Evolutionary conservation across 345 rosid genomes (phyloP), one percentile per base, ranked within the genome.

Genomic region (Eucalyptus viminalis): DNA sequence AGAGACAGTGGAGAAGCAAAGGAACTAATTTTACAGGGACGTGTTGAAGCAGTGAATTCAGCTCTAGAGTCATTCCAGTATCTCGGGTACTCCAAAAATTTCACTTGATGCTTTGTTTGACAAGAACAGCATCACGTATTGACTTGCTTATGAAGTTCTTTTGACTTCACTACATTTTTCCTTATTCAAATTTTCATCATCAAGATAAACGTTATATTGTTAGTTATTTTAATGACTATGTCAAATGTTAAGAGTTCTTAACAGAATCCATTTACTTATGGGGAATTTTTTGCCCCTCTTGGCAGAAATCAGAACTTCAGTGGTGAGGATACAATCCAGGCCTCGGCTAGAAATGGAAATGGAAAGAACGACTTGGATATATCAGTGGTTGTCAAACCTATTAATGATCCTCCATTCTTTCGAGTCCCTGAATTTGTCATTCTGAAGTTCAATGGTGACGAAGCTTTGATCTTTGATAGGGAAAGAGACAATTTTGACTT

Each of bases 331-430:
- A 91, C 91, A 65, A 89, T 98, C 90, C 93, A 67, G 86, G 92
- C 95, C 58, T 96, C 97, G 21, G 93, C 97, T 89, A 91, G 93
- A 91, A 97, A 97, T 95, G 93, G 58, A 89, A 95, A 96, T 83
- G 99, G 99, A 86, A 92, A 93, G 69, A 96, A 94, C 87, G 91
- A 93, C 67, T 85, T 96, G 88, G 97, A 93, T 53, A 91, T 97
- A 90, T 94, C 94, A 2, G 91, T 95, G 86, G 87, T 88, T 2
- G 97, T 97, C 12, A 93, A 95, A 88, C 97, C 99, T 1, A 89
- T 95, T 7, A 98, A 98, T 65, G 98, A 97, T 92, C 97, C 97
- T 89, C 99, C 99, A 25, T 93, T 92, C 89, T 93, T 98, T 45
- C 88, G 90, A 29, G 93, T 91, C 83, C 99, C 99, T 44, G 90